A percentile compares a stretch with the other conserved stretches of the same genome.
Evolutionary conservation across 345 rosid species (phyloP).

Genomic region (Moricandia arvensis): DNA sequence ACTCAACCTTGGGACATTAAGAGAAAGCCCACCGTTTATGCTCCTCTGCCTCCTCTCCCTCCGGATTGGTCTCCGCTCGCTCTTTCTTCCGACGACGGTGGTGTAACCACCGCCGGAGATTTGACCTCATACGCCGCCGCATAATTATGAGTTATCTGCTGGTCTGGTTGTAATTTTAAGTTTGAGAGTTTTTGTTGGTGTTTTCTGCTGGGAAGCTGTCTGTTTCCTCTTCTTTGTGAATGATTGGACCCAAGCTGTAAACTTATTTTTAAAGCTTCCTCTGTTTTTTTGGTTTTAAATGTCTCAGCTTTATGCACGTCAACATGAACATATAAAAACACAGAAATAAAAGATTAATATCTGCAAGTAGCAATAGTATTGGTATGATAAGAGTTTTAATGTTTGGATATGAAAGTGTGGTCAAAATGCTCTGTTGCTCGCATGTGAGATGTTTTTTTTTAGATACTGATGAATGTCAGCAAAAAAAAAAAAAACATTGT

Average conservation of each 20-base stretch:
- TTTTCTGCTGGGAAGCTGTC: slow-evolving; percentile 12
- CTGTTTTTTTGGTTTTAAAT: slow-evolving; percentile 10
- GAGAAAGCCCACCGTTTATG: slow-evolving; percentile 76
- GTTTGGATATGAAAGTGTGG: background rate
- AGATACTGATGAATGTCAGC: background rate
- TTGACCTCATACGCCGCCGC: slow-evolving; percentile 22
- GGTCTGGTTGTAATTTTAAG: slow-evolving; percentile 7
- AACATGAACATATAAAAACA: background rate
- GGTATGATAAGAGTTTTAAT: background rate
- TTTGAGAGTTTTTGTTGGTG: slow-evolving; percentile 7
- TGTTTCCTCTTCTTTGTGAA: too few relatives aligned
- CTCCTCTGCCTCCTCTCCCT: slow-evolving; percentile 65
- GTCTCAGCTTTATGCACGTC: slow-evolving; percentile 1
- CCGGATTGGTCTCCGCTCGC: slow-evolving; percentile 54
- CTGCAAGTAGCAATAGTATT: background rate
- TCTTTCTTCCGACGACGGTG: slow-evolving; percentile 30
- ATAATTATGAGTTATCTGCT: slow-evolving; percentile 16
- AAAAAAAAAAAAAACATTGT: too few relatives aligned
- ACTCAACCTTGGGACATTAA: slow-evolving; percentile 76
- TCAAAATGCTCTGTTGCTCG: too few relatives aligned
- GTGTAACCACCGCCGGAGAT: slow-evolving; percentile 14
- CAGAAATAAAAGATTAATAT: background rate
- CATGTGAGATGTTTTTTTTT: background rate
- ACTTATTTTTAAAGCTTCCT: background rate
- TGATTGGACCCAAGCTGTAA: background rate